Evolutionary conservation across 139 green algal genomes (phyloP).

Genomic region (Trebouxia sp.): DNA sequence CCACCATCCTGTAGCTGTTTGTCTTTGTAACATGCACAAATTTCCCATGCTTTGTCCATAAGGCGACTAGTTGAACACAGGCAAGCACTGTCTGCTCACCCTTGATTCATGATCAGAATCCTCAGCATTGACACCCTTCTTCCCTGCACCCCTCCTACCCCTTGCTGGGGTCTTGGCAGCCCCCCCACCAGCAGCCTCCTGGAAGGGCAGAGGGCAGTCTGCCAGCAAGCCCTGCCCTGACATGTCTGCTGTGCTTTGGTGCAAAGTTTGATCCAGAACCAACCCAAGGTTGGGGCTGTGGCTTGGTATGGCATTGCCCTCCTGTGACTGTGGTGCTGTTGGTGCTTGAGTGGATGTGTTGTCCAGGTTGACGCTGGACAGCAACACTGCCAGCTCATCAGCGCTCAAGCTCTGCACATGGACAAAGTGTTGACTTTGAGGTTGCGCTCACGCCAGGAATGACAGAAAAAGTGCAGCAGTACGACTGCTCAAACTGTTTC

Average conservation of each 20-base stretch:
- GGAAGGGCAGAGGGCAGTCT: constrained; percentile 20
- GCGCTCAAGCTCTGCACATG: not conserved
- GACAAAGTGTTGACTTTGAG: not conserved
- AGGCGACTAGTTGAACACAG: too few species aligned
- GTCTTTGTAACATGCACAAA: too few species aligned
- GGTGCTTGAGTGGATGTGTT: not conserved
- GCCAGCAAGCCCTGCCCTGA: not conserved
- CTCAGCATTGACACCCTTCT: not conserved
- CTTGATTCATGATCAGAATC: not conserved
- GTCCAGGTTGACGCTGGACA: not conserved
- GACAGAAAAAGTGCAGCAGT: too few species aligned
- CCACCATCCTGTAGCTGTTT: too few species aligned
- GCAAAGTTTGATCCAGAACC: too few species aligned
- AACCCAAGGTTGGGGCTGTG: too few species aligned
- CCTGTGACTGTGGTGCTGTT: too few species aligned
- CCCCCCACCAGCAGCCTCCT: not conserved
- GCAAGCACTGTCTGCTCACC: not conserved
- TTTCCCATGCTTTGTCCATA: too few species aligned
- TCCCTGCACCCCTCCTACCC: not conserved
- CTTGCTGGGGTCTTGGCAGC: not conserved
- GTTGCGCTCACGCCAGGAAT: not conserved
- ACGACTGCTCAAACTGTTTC: too few species aligned
- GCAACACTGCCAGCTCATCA: not conserved
- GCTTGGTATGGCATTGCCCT: too few species aligned
- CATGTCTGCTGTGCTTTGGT: not conserved